Base-by-base conservation (phyloP, 2,329 filamentous ascomycete species). In the Parastagonospora avenae region DNA sequence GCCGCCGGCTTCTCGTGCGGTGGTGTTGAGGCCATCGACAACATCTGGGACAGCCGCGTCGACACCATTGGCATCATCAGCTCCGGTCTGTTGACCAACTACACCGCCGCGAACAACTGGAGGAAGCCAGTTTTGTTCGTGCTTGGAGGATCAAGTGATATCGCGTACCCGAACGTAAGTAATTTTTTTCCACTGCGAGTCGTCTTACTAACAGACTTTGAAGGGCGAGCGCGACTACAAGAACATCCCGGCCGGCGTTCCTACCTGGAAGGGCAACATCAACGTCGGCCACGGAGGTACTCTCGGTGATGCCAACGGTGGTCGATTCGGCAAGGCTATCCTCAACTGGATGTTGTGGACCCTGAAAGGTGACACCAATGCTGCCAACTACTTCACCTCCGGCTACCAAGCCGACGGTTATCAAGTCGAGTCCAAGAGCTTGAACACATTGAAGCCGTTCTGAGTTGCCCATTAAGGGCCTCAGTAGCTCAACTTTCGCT, bases 201-300 rank as follows among this genome's bases (percentile, higher is more conserved):
- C 15, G 11, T 29, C 41, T 3, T 24, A 5, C 19, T 53, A 11
- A 47, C 27, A 11, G 12, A 8, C 9, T 9, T 2, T 10, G 2
- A 16, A 64, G 61, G 54, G 57, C 9, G 55, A 59, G 31, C 51
- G 61, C 15, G 61, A 64, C 44, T 64, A 52, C 46, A 54, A 43
- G 12, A 54, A 52, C 19, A 35, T 64, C 9, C 42, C 55, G 1
- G 28, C 46, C 4, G 55, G 52, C 11, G 46, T 48, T 4, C 61
- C 59, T 1, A 31, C 43, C 0, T 64, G 57, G 59, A 64, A 63
- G 24, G 61, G 61, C 1, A 64, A 64, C 49, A 42, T 63, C n/a
- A 38, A 41, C 16, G 57, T 64, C 15, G 61, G 61, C 27, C 57
- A 64, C 31, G 59, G 59, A 4, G 61, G 54, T 14, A 57, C 59